These are phyloP conservation scores for Rhododendron ovatum DNA, from an alignment of 148 eudicot species.

Conservation along the genomic window DNA sequence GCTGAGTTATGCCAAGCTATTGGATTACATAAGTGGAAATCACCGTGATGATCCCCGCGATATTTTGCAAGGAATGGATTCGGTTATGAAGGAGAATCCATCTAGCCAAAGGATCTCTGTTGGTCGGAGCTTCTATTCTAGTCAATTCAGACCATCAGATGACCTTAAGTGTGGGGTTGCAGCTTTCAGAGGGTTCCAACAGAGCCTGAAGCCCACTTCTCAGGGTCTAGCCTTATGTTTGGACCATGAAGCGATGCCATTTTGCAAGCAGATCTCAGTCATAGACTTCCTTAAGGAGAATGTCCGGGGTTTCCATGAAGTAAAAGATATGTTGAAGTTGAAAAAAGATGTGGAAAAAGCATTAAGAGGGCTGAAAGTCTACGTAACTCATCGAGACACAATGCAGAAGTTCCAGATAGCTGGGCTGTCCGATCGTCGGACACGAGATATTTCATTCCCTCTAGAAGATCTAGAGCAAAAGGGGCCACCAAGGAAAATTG, in stretches of 20 bases:
- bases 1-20: conserved; percentile 40
- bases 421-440: conserved; percentile 32
- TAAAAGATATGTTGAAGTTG: conserved; percentile 6
- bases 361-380: conserved; percentile 43
- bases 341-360: conserved; percentile 17
- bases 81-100: neutral
- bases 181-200: conserved; percentile 4
- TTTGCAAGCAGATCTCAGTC: conserved; percentile 42
- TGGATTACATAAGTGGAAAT: conserved; percentile 25
- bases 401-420: conserved; percentile 44
- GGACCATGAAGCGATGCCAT: conserved; percentile 52
- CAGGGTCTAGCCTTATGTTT: conserved; percentile 49
- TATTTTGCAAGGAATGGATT: neutral
- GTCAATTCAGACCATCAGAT: neutral
- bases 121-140: conserved; percentile 1
- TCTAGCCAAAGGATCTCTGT: neutral
- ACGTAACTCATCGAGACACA: conserved; percentile 52
- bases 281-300: conserved; percentile 44
- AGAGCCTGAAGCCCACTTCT: conserved; percentile 1
- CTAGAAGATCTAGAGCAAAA: conserved; percentile 35
- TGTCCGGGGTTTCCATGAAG: conserved; percentile 16
- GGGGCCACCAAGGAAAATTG: conserved; percentile 14
- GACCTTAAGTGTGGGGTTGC: neutral
- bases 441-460: conserved; percentile 29
- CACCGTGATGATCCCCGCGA: neutral